Evolutionary conservation across 441 rosid species (phyloP).

Genomic region (Erodium moschatum): DNA sequence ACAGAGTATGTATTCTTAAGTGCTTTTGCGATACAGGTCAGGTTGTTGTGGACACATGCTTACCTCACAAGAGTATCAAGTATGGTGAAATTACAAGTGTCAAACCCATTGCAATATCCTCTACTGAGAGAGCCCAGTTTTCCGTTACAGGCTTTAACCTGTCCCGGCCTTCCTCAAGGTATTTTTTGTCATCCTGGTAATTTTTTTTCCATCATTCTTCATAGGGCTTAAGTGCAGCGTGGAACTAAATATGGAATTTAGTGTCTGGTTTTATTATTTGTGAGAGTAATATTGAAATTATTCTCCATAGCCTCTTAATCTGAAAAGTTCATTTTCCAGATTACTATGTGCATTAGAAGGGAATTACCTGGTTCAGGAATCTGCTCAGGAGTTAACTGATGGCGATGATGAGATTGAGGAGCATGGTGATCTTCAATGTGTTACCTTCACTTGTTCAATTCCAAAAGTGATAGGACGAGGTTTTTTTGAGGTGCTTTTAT

Average conservation of each 20-base stretch:
- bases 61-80: conserved; percentile 49
- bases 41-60: conserved; percentile 59
- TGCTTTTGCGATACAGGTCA: conserved; percentile 47
- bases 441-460: conserved; percentile 56
- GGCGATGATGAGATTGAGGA: conserved; percentile 32
- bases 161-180: conserved; percentile 61
- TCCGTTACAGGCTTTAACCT: conserved; percentile 69
- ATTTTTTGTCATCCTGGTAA: conserved; percentile 14
- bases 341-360: conserved; percentile 86
- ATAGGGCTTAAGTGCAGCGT: background rate
- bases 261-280: conserved; percentile 5
- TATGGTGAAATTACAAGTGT: conserved; percentile 51
- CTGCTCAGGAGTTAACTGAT: conserved; percentile 32
- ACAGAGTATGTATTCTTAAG: background rate
- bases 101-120: conserved; percentile 66
- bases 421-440: conserved; percentile 48
- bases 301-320: conserved; percentile 9
- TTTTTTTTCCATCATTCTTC: conserved; percentile 9
- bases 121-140: conserved; percentile 51
- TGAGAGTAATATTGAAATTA: background rate
- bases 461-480: conserved; percentile 67
- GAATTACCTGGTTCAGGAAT: conserved; percentile 56
- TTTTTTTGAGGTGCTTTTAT: conserved; percentile 68
- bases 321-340: conserved; percentile 33
- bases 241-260: background rate